phyloP scores from a whole-genome alignment of 192 early-diverging fungal species.

The Entomortierella beljakovae region DNA sequence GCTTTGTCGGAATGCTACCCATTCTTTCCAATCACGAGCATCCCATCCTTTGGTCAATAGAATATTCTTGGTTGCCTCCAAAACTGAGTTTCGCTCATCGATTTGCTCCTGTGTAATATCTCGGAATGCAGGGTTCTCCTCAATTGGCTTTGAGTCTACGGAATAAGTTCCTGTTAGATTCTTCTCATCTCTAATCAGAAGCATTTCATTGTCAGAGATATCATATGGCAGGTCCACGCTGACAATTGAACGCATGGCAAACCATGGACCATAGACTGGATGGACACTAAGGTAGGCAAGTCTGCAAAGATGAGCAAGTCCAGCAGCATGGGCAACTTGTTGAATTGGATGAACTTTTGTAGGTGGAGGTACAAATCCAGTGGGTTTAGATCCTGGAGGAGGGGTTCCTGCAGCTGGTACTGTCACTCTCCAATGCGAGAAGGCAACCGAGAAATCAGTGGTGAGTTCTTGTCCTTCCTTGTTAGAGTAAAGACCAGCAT shows the following conservation, averaged over 20 bases:
- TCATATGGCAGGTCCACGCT: constrained; percentile 49
- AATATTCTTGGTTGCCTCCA: constrained; percentile 37
- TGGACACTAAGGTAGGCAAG: constrained; percentile 47
- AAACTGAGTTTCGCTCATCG: constrained; percentile 13
- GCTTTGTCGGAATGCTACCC: constrained; percentile 42
- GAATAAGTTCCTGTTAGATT: constrained; percentile 38
- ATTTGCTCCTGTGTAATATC: constrained; percentile 13
- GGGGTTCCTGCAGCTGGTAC: constrained; percentile 44
- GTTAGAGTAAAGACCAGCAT: constrained; percentile 30
- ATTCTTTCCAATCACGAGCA: constrained; percentile 40
- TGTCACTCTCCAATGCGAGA: constrained; percentile 45
- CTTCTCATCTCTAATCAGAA: constrained; percentile 21
- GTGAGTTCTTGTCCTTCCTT: constrained; percentile 23
- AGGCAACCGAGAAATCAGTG: constrained; percentile 39
- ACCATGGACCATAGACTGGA: constrained; percentile 51
- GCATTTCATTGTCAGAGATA: constrained; percentile 35
- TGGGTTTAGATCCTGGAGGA: constrained; percentile 36
- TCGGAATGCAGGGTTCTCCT: constrained; percentile 36
- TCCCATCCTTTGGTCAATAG: constrained; percentile 46
- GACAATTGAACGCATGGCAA: constrained; percentile 42
- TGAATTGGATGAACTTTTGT: constrained; percentile 27
- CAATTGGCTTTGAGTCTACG: constrained; percentile 34
- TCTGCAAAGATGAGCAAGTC: constrained; percentile 46
- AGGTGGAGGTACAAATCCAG: constrained; percentile 47
- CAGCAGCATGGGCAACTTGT: constrained; percentile 48